These are phyloP conservation scores for Pezicula rhizophila DNA, from an alignment of 2,329 filamentous ascomycete species.

Conservation along the genomic window DNA sequence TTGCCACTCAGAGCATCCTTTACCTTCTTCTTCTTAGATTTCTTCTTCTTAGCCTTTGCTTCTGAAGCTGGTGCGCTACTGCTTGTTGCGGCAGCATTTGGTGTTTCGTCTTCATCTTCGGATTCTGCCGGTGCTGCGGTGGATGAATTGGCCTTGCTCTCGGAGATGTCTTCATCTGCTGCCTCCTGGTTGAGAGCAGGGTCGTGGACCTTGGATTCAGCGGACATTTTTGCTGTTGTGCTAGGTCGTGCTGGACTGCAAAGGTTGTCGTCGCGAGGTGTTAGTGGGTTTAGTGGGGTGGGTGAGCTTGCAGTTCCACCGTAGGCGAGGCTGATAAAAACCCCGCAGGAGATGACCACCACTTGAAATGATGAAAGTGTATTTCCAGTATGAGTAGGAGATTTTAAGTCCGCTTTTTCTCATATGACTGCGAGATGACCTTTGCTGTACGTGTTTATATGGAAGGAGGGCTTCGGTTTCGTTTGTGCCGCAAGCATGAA, in stretches of 20 bases:
- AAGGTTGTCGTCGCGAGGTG: background rate
- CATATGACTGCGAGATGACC: too few relatives aligned
- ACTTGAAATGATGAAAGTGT: too few relatives aligned
- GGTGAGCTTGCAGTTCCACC: too few relatives aligned
- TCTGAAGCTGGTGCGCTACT: slow-evolving; percentile 24
- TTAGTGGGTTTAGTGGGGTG: slow-evolving; percentile 12
- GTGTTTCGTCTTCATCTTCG: slow-evolving; percentile 37
- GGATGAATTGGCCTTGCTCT: slow-evolving; percentile 31
- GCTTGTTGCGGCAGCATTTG: slow-evolving; percentile 23
- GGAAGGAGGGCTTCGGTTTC: too few relatives aligned
- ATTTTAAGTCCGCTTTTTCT: too few relatives aligned
- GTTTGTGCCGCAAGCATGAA: too few relatives aligned
- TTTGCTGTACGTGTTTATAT: too few relatives aligned
- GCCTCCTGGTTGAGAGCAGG: slow-evolving; percentile 42
- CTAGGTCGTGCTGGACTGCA: slow-evolving; percentile 2
- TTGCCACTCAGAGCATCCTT: slow-evolving; percentile 34
- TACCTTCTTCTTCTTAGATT: slow-evolving; percentile 59
- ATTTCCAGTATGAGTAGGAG: too few relatives aligned
- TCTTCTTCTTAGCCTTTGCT: slow-evolving; percentile 47
- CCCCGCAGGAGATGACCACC: too few relatives aligned
- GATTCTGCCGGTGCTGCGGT: slow-evolving; percentile 38
- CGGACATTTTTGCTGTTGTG: slow-evolving; percentile 34
- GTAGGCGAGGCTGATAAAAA: background rate
- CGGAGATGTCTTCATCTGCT: slow-evolving; percentile 13
- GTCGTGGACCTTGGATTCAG: slow-evolving; percentile 59